Conservation (phyloP, 2,329 filamentous ascomycete genomes). For the Colletotrichum sp. region DNA sequence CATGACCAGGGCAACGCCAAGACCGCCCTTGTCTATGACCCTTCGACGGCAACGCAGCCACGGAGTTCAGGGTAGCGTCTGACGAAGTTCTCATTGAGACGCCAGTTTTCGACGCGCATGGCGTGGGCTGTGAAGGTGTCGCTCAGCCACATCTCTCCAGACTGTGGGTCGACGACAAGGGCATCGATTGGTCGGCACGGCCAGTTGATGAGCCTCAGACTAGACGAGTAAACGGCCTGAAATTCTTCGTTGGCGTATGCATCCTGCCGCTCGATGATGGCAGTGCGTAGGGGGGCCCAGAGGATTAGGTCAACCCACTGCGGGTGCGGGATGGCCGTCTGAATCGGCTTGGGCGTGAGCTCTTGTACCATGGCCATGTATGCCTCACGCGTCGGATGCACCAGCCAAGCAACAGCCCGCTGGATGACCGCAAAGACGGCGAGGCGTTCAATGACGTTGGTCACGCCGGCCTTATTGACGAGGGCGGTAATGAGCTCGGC, state of each 20-base stretch:
- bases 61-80: slow-evolving; percentile 31
- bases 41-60: slow-evolving; percentile 19
- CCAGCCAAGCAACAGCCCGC: slow-evolving; percentile 31
- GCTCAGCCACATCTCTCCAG: slow-evolving; percentile 29
- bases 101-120: slow-evolving; percentile 30
- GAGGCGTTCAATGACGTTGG: slow-evolving; percentile 34
- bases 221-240: slow-evolving; percentile 34
- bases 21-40: background rate
- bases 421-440: slow-evolving; percentile 36
- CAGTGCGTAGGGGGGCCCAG: slow-evolving; percentile 37
- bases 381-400: slow-evolving; percentile 34
- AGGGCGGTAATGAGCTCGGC: slow-evolving; percentile 33
- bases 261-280: slow-evolving; percentile 37
- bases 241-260: slow-evolving; percentile 42
- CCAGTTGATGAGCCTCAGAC: slow-evolving; percentile 39
- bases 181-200: slow-evolving; percentile 27
- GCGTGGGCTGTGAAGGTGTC: slow-evolving; percentile 27
- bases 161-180: slow-evolving; percentile 28
- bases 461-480: slow-evolving; percentile 31
- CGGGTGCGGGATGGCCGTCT: slow-evolving; percentile 30
- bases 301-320: slow-evolving; percentile 37
- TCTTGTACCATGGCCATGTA: slow-evolving; percentile 25
- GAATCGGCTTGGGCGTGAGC: slow-evolving; percentile 29
- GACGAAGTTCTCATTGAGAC: slow-evolving; percentile 27
- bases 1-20: background rate